Evolutionary conservation across 2,329 filamentous ascomycete genomes (phyloP), one percentile per base, ranked within the genome.

Genomic region (Fusarium sp.): DNA sequence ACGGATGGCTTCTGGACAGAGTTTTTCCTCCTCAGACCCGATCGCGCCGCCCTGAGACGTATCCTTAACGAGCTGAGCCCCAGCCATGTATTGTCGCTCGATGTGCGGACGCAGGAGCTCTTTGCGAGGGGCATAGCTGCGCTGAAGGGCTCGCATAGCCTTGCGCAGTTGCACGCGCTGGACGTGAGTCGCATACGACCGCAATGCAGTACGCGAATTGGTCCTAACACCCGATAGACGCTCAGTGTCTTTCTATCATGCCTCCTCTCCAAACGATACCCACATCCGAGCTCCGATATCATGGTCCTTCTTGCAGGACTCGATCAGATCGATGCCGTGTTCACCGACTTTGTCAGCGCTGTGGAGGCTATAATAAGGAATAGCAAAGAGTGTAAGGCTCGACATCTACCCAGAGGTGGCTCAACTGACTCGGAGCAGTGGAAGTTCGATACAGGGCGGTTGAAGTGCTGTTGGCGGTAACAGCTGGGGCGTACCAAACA

Each of bases 1-100:
- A 90, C 94, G 2, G 94, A 98, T 69, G 96, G 95, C 48, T 99
- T 98, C 84, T 99, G 96, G 96, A 89, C 90, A 75, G 96, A 98
- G 83, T 95, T 99, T 84, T 99, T 99, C 82, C 88, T 99, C 42
- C 87, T 98, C 66, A 91, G 91, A 72, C 95, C 96, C 28, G 94
- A 98, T 80, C 88, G 90, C 62, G 82, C 86, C 9, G 89, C 90
- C 55, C 85, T 99, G 73, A 89, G 90, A 80, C 85, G 84, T 56
- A 88, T 95, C 54, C 85, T 99, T 70, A 89, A 91, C 72, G 85
- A 88, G n/a, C 85, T 96, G 45, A 88, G 89, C 58, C 90, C 94
- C 11, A 91, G 94, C 75, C 91, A 95, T 76, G 87, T 97, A 71
- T 86, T 98, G 47, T 90, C 92, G 66, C 85, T 94, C 54, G 94